Evolutionary conservation across 2,329 filamentous ascomycete genomes (phyloP).

Genomic region (Exophiala sideris): DNA sequence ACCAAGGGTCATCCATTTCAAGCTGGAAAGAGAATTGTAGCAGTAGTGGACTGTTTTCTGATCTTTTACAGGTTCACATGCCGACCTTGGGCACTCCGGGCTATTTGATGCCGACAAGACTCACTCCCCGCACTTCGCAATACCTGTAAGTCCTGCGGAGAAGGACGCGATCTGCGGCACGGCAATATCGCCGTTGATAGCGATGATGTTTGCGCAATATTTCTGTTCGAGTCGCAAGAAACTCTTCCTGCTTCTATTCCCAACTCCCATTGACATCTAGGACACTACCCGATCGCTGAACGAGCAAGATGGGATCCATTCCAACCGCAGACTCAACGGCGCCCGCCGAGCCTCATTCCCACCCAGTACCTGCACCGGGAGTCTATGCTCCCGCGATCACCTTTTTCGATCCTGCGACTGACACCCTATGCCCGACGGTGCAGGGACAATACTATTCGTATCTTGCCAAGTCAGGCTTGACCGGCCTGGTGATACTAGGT

Average conservation of each 20-base stretch:
- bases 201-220: too few relatives aligned
- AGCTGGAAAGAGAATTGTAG: too few relatives aligned
- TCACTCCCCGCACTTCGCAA: too few relatives aligned
- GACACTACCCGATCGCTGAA: not conserved
- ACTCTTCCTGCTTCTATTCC: not conserved
- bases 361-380: slow-evolving; percentile 37
- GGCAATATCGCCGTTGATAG: too few relatives aligned
- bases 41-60: too few relatives aligned
- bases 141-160: too few relatives aligned
- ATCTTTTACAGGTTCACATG: too few relatives aligned
- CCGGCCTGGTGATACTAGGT: slow-evolving; percentile 53
- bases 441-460: slow-evolving; percentile 54
- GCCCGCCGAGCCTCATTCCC: slow-evolving; percentile 7
- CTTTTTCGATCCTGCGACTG: slow-evolving; percentile 51
- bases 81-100: too few relatives aligned
- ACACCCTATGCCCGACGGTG: slow-evolving; percentile 47
- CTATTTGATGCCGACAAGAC: too few relatives aligned
- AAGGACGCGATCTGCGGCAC: too few relatives aligned
- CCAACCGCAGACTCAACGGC: slow-evolving; percentile 1
- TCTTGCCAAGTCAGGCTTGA: slow-evolving; percentile 49
- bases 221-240: too few relatives aligned
- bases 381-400: slow-evolving; percentile 55
- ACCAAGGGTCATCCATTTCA: too few relatives aligned
- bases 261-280: not conserved
- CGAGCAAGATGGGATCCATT: slow-evolving; percentile 21